Evolutionary conservation across 140 eudicot genomes (phyloP), one percentile per base, ranked within the genome.

Genomic region (Oenanthe javanica): DNA sequence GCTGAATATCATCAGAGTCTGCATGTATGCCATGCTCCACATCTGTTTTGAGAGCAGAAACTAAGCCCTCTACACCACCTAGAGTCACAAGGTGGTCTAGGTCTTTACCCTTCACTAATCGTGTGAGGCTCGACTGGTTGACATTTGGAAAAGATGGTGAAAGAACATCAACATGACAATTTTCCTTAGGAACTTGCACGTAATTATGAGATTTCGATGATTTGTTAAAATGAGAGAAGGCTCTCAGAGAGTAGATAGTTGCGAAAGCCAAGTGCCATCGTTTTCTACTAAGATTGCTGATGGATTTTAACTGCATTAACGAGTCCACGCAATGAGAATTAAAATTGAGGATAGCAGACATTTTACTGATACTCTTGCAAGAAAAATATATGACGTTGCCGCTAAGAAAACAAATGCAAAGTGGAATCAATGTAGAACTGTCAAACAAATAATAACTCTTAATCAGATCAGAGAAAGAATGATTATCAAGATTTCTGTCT

Each of bases 191-290:
- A n/a, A 79, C 49, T 59, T 9, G 25, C 36, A 25, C 14, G 19
- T 63, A 72, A 25, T 14, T 61, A 13, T 18, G 38, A 16, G 79
- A 9, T 21, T 59, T 59, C 0, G 81, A 43, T 19, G 36, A 21
- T 40, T 12, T 31, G 7, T 76, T 59, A 52, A 69, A 47, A 42
- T 6, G 84, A 73, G 84, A 77, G 42, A 87, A 80, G 52, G 89
- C 91, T 50, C 89, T 79, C 7, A 78, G 63, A 63, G 87, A 88
- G 21, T 81, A 81, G 36, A 88, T 83, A 23, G 64, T 19, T 4
- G 79, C 77, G 10, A 81, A 79, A 47, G 91, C 91, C 76, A 77
- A 38, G 47, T 81, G 84, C 91, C 89, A 88, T 79, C 89, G 81
- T 72, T 74, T 80, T 40, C 47, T 23, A 36, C 70, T 11, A 23